phyloP scores from a whole-genome alignment of 2,329 filamentous ascomycete genomes.

The Neurospora sp. region DNA sequence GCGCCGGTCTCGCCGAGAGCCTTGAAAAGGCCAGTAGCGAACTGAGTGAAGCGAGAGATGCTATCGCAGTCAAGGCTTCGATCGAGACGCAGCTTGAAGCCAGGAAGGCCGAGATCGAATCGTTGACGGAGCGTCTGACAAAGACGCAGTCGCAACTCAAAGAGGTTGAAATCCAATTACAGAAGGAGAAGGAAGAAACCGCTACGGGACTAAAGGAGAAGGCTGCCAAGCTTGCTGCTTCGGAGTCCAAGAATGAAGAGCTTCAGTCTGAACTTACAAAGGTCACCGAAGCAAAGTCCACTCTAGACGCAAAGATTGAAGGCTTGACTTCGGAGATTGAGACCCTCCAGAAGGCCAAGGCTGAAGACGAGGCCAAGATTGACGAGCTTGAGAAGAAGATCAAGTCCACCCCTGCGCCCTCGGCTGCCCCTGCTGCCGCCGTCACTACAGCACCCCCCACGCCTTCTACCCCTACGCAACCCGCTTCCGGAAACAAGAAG shows the following conservation, averaged over 20 bases:
- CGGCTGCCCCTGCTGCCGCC: constrained; percentile 16
- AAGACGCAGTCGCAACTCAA: constrained; percentile 34
- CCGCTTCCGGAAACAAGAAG: constrained; percentile 22
- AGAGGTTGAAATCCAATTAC: constrained; percentile 30
- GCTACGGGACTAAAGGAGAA: constrained; percentile 23
- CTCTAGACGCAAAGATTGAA: constrained; percentile 34
- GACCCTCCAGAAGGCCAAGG: constrained; percentile 27
- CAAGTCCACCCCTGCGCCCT: constrained; percentile 17
- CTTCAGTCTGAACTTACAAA: constrained; percentile 31
- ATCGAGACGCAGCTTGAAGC: constrained; percentile 41
- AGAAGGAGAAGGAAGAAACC: constrained; percentile 22
- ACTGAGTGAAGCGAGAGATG: constrained; percentile 39
- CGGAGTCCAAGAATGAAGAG: constrained; percentile 25
- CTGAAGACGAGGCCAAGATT: constrained; percentile 31
- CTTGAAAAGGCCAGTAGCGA: constrained; percentile 60
- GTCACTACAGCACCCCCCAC: constrained; percentile 14
- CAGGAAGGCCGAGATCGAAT: constrained; percentile 37
- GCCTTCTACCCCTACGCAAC: constrained; percentile 8
- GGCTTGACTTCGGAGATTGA: constrained; percentile 37
- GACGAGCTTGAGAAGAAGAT: constrained; percentile 31
- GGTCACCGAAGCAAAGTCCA: constrained; percentile 27
- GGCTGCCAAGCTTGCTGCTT: constrained; percentile 25
- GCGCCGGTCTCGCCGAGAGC: constrained; percentile 53
- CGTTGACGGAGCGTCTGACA: constrained; percentile 39
- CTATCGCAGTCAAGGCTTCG: constrained; percentile 30